Evolutionary conservation across 2,329 filamentous ascomycete genomes (phyloP).

Genomic region (Emericellopsis atlantica): DNA sequence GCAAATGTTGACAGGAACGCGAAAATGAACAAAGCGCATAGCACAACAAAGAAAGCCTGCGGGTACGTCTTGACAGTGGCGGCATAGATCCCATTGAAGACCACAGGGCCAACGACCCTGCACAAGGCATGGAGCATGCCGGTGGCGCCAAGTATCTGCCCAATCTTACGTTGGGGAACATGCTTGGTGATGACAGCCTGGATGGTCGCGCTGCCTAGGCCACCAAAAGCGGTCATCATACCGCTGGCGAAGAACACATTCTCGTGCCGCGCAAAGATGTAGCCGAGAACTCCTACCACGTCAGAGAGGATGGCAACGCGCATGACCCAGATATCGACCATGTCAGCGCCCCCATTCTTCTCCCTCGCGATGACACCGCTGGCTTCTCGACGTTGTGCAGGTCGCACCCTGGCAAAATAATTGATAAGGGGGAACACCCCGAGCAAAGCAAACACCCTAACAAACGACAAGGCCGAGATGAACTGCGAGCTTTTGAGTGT

Average conservation of each 20-base stretch:
- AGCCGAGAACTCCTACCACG: conserved; percentile 62
- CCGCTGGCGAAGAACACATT: conserved; percentile 60
- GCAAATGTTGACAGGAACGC: conserved; percentile 58
- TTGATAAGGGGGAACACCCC: conserved; percentile 65
- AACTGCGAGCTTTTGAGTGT: conserved; percentile 71
- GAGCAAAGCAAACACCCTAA: conserved; percentile 65
- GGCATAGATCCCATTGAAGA: conserved; percentile 82
- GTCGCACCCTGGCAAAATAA: conserved; percentile 53
- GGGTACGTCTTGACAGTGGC: conserved; percentile 66
- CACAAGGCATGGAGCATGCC: conserved; percentile 77
- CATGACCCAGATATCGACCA: conserved; percentile 65
- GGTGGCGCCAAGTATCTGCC: conserved; percentile 77
- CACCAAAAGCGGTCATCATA: conserved; percentile 63
- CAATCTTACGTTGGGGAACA: conserved; percentile 68
- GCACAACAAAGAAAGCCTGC: conserved; percentile 70
- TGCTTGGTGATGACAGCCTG: conserved; percentile 85
- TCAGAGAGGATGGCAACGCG: conserved; percentile 67
- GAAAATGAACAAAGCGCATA: conserved; percentile 53
- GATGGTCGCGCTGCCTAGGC: conserved; percentile 73
- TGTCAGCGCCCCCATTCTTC: conserved; percentile 58
- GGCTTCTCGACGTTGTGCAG: conserved; percentile 27
- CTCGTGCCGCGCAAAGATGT: conserved; percentile 50
- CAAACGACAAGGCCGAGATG: conserved; percentile 65
- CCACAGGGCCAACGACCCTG: conserved; percentile 63
- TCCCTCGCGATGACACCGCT: conserved; percentile 24